Evolutionary conservation across 352 stramenopile species (phyloP).

Genomic region (Phytophthora nicotianae): DNA sequence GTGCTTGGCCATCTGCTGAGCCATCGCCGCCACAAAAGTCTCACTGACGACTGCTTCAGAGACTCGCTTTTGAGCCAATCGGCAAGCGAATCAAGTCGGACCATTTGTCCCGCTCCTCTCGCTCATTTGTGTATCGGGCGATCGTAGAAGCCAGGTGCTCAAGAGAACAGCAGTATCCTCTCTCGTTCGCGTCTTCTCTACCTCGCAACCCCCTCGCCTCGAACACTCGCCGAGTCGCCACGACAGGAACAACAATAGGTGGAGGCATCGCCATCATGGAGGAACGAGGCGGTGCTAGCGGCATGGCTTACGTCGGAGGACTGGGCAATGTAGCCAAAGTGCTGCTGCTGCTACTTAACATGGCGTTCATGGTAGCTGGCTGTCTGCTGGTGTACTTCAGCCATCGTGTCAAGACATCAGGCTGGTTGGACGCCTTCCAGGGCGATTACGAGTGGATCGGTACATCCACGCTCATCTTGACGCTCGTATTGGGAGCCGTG

Average conservation of each 20-base stretch:
- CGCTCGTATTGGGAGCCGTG: conserved; percentile 68
- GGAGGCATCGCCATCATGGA: conserved; percentile 50
- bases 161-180: conserved; percentile 1
- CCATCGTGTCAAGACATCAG: conserved; percentile 62
- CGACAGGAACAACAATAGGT: conserved; percentile 21
- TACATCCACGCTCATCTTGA: conserved; percentile 66
- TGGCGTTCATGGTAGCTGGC: conserved; percentile 81
- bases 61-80: conserved; percentile 22
- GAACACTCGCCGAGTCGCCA: conserved; percentile 9
- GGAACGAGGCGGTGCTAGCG: conserved; percentile 43
- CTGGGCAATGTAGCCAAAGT: conserved; percentile 81
- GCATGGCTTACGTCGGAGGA: conserved; percentile 52
- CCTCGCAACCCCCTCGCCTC: conserved; percentile 2
- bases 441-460: conserved; percentile 72
- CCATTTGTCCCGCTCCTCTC: conserved; percentile 5
- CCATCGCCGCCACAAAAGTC: conserved; percentile 9
- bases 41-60: background rate
- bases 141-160: conserved; percentile 19
- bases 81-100: conserved; percentile 1
- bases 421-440: conserved; percentile 80
- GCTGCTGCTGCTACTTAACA: conserved; percentile 82
- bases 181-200: conserved; percentile 15
- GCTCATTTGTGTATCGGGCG: conserved; percentile 18
- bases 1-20: conserved; percentile 19
- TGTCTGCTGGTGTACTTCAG: conserved; percentile 85